Base-by-base conservation (phyloP, 805 yeast species). In the Saccharomycopsis fermentans region DNA sequence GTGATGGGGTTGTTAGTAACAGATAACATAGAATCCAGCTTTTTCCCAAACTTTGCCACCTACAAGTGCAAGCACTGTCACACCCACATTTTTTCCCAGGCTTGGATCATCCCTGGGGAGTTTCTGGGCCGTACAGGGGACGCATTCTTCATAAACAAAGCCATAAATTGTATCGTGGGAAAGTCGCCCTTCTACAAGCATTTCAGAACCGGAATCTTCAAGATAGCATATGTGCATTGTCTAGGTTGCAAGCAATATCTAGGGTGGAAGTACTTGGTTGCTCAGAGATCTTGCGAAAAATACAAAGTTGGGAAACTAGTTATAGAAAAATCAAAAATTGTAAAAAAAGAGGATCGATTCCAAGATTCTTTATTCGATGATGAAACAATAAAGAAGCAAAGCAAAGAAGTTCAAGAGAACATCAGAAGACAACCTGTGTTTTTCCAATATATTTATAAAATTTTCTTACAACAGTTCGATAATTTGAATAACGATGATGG, bases 221-320 rank as follows among this genome's bases (percentile, higher is more conserved):
- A 72, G 0, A 86, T 84, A 1, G 76, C 81, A 59, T 86, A 82
- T 64, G 75, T 83, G 34, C 65, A 66, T 36, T 84, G 90, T 65
- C 77, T 75, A 52, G 78, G 77, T 62, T 84, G 89, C 65, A 70
- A 71, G 52, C 67, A 70, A 4, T 70, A 77, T 55, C 70, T 84
- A 17, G 90, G 89, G 2, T 84, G 90, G 90, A 79, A 77, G 61
- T 84, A 84, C 64, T 66, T 82, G 43, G 72, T 71, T 63, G 77
- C 84, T 54, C 75, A 74, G 35, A 67, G 70, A 34, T 64, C 65
- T 24, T 66, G 71, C 17, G 83, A 83, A 69, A 71, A 74, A 61
- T 83, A 82, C 66, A 84, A 84, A 66, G 87, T 81, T 64, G 84
- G 84, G 14, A 75, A 78, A 62, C 82, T 55, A 26, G 64, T 57